Evolutionary conservation across 2,329 filamentous ascomycete genomes (phyloP).

Genomic region (Talaromyces piceae): DNA sequence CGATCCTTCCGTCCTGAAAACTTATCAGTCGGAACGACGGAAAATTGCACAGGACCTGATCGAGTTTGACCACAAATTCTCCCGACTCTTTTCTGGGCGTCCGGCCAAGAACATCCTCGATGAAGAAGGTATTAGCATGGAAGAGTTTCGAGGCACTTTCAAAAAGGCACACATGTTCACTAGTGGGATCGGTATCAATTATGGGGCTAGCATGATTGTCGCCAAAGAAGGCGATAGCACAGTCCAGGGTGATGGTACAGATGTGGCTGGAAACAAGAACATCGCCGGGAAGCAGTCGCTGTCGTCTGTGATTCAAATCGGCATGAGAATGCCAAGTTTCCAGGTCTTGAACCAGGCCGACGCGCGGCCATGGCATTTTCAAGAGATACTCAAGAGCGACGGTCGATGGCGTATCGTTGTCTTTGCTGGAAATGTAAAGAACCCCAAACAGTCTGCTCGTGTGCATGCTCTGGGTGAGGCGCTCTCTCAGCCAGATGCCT

Average conservation of each 20-base stretch:
- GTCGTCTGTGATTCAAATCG: slow-evolving; percentile 18
- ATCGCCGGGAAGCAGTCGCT: slow-evolving; percentile 11
- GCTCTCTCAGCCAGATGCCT: background rate
- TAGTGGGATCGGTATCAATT: slow-evolving; percentile 51
- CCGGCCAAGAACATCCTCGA: slow-evolving; percentile 49
- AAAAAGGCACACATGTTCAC: slow-evolving; percentile 52
- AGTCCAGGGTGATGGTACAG: slow-evolving; percentile 14
- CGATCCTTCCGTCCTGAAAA: slow-evolving; percentile 17
- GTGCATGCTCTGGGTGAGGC: slow-evolving; percentile 21
- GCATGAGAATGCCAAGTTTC: slow-evolving; percentile 37
- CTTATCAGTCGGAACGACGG: slow-evolving; percentile 25
- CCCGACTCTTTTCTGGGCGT: slow-evolving; percentile 46
- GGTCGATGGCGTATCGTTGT: slow-evolving; percentile 12
- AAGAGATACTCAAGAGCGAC: slow-evolving; percentile 28
- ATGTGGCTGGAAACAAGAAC: slow-evolving; percentile 6
- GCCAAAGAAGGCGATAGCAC: slow-evolving; percentile 44
- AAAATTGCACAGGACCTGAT: slow-evolving; percentile 27
- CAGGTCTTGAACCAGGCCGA: slow-evolving; percentile 45
- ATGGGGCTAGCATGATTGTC: slow-evolving; percentile 38
- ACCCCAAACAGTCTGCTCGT: slow-evolving; percentile 35
- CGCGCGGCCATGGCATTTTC: slow-evolving; percentile 24
- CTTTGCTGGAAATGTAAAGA: slow-evolving; percentile 2
- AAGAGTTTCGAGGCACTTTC: slow-evolving; percentile 49
- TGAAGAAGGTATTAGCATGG: slow-evolving; percentile 54
- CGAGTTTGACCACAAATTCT: slow-evolving; percentile 38